Evolutionary conservation across 805 yeast species (phyloP).

Genomic region (Candida railenensis): DNA sequence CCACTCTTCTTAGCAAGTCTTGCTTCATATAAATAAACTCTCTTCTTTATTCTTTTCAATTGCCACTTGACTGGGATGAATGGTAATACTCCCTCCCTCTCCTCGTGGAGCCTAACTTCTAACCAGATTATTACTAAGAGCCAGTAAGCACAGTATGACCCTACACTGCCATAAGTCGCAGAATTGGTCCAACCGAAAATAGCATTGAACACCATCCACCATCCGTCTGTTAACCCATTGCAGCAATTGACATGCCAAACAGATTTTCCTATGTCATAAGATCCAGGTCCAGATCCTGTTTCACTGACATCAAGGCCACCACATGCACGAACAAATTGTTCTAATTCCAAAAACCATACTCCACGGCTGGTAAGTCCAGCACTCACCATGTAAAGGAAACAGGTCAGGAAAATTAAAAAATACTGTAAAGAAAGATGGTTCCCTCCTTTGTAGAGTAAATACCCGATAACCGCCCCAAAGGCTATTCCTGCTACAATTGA

Average conservation of each 20-base stretch:
- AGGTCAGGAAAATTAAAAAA: slow-evolving; percentile 72
- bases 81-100: slow-evolving; percentile 58
- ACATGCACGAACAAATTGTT: slow-evolving; percentile 69
- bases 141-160: slow-evolving; percentile 77
- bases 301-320: slow-evolving; percentile 85
- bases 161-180: slow-evolving; percentile 71
- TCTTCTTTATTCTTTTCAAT: slow-evolving; percentile 49
- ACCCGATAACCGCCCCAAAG: slow-evolving; percentile 64
- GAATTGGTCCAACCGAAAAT: slow-evolving; percentile 47
- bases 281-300: slow-evolving; percentile 90
- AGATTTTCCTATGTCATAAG: slow-evolving; percentile 74
- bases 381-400: slow-evolving; percentile 79
- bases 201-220: slow-evolving; percentile 80
- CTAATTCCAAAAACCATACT: slow-evolving; percentile 86
- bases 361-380: slow-evolving; percentile 87
- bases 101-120: slow-evolving; percentile 45
- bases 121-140: slow-evolving; percentile 45
- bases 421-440: slow-evolving; percentile 72
- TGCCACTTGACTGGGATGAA: slow-evolving; percentile 63
- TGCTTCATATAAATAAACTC: slow-evolving; percentile 21
- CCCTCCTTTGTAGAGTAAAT: slow-evolving; percentile 72
- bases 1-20: slow-evolving; percentile 5
- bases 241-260: slow-evolving; percentile 97
- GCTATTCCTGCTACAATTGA: slow-evolving; percentile 57
- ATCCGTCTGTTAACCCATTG: slow-evolving; percentile 87